Evolutionary conservation across 2,329 filamentous ascomycete genomes (phyloP).

Genomic region (Ceratocystis huliohia): DNA sequence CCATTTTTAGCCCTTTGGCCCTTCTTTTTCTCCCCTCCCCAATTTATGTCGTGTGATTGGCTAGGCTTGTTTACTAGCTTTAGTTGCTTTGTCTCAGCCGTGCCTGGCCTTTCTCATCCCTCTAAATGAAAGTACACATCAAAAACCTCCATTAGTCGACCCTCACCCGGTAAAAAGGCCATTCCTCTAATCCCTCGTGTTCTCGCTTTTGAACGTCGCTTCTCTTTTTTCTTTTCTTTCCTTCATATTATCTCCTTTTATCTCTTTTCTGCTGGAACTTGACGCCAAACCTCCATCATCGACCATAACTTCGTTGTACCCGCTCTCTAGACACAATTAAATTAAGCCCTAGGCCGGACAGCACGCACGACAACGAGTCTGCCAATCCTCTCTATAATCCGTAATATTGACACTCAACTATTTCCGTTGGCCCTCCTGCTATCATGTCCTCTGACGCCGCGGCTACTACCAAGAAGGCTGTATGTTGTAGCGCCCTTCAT

Average conservation of each 20-base stretch:
- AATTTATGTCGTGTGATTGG: constrained; percentile 11
- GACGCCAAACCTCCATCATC: not conserved
- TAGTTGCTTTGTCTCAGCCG: constrained; percentile 16
- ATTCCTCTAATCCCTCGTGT: constrained; percentile 12
- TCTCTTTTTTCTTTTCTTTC: not conserved
- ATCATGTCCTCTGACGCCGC: constrained; percentile 7
- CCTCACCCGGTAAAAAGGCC: not conserved
- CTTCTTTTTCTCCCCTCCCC: not conserved
- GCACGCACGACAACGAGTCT: not conserved
- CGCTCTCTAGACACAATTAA: not conserved
- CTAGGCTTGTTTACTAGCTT: constrained; percentile 16
- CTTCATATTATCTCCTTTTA: not conserved
- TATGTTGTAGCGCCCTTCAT: not conserved
- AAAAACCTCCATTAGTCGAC: not conserved
- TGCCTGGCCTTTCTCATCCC: constrained; percentile 15
- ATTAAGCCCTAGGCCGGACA: not conserved
- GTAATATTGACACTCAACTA: not conserved
- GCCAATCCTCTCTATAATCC: constrained; percentile 1
- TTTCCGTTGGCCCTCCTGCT: not conserved
- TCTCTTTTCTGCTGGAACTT: not conserved
- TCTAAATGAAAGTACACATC: constrained; percentile 14
- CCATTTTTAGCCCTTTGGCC: not conserved
- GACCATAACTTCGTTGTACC: not conserved
- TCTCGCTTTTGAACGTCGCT: not conserved
- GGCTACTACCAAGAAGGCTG: constrained; percentile 2